Conservation (phyloP, 2,329 filamentous ascomycete species). For the Colletotrichum orbiculare region DNA sequence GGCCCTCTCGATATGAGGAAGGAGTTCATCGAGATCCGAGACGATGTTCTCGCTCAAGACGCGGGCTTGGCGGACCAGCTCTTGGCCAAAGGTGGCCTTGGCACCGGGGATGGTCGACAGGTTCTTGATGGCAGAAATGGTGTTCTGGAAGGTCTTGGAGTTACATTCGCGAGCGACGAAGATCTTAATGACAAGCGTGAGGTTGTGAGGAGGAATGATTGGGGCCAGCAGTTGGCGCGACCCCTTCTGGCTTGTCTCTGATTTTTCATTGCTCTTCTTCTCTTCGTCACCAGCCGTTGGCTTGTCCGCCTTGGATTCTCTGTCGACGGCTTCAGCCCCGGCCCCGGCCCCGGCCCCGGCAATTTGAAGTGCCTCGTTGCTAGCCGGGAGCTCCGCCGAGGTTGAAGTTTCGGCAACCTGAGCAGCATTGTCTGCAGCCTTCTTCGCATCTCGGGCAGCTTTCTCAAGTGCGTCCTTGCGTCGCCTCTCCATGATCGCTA, state of each 20-base stretch:
- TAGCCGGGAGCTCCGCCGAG: slow-evolving; percentile 35
- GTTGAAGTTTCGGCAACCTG: slow-evolving; percentile 22
- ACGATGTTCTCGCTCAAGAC: slow-evolving; percentile 86
- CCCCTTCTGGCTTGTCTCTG: slow-evolving; percentile 58
- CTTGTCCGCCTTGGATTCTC: slow-evolving; percentile 7
- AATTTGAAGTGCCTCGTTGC: slow-evolving; percentile 39
- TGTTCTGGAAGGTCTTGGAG: slow-evolving; percentile 97
- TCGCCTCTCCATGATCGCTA: slow-evolving; percentile 84
- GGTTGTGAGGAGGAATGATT: slow-evolving; percentile 86
- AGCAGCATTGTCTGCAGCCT: slow-evolving; percentile 38
- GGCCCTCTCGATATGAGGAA: slow-evolving; percentile 87
- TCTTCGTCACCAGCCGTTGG: background rate
- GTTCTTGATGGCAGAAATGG: slow-evolving; percentile 98
- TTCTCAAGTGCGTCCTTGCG: slow-evolving; percentile 76
- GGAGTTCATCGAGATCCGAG: slow-evolving; percentile 83
- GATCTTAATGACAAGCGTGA: slow-evolving; percentile 95
- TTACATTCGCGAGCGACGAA: slow-evolving; percentile 96
- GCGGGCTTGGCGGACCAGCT: slow-evolving; percentile 89
- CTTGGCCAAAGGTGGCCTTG: slow-evolving; percentile 90
- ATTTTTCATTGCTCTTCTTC: slow-evolving; percentile 52
- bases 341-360: slow-evolving; percentile 34
- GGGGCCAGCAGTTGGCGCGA: slow-evolving; percentile 78
- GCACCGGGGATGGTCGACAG: slow-evolving; percentile 92
- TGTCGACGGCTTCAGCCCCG: slow-evolving; percentile 22
- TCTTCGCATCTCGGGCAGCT: slow-evolving; percentile 51